These are phyloP conservation scores for Copromyces sp. DNA, from an alignment of 495 filamentous ascomycete species.

Conservation along the genomic window DNA sequence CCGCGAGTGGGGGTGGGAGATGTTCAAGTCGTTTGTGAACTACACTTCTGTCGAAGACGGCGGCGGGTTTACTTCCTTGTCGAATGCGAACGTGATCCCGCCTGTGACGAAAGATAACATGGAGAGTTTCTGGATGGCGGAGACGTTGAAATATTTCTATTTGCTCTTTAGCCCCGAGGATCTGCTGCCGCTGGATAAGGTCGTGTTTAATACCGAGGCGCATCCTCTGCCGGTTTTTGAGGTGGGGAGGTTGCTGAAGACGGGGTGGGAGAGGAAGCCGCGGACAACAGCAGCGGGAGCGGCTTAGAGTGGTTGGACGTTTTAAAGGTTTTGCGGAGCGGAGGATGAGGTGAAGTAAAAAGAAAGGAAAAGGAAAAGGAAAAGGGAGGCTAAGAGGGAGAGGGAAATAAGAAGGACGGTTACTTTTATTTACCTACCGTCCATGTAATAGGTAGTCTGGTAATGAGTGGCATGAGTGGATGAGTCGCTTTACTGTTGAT, in stretches of 20 bases:
- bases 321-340: neutral
- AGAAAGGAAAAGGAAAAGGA: neutral
- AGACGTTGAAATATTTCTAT: conserved; percentile 97
- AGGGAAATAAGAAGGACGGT: too few relatives aligned
- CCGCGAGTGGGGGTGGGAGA: conserved; percentile 95
- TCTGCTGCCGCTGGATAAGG: conserved; percentile 68
- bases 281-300: conserved; percentile 24
- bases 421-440: neutral
- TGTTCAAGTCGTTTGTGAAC: conserved; percentile 86
- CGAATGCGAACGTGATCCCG: conserved; percentile 61
- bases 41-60: conserved; percentile 66
- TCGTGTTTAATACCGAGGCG: conserved; percentile 94
- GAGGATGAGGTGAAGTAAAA: neutral
- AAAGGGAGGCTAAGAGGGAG: neutral
- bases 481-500: neutral
- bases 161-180: conserved; percentile 82
- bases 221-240: conserved; percentile 85
- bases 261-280: conserved; percentile 75
- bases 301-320: conserved; percentile 1
- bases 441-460: neutral
- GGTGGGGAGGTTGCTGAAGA: conserved; percentile 64
- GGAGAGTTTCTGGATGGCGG: conserved; percentile 95
- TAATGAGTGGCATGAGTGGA: neutral
- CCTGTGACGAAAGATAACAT: conserved; percentile 64
- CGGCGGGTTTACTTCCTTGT: conserved; percentile 74